These are phyloP conservation scores for Knufia petricola DNA, from an alignment of 2,329 filamentous ascomycete genomes.

Conservation along the genomic window DNA sequence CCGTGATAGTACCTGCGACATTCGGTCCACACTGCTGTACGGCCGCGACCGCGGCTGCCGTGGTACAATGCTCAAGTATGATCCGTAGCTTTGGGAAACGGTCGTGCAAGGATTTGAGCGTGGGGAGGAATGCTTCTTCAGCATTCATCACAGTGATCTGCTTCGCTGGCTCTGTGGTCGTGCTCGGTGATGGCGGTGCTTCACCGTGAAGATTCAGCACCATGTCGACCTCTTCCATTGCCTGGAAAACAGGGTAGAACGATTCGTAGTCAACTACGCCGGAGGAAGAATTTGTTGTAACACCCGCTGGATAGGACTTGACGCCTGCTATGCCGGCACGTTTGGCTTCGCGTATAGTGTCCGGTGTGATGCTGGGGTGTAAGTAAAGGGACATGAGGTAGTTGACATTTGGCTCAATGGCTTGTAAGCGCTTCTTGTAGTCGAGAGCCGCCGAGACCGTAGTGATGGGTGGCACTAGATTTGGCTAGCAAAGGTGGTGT, in stretches of 20 bases:
- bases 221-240: constrained; percentile 75
- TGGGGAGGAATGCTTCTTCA: constrained; percentile 71
- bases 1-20: constrained; percentile 73
- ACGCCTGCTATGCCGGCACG: constrained; percentile 59
- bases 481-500: constrained; percentile 42
- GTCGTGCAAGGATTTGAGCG: constrained; percentile 60
- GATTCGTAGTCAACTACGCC: constrained; percentile 37
- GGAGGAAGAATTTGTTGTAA: constrained; percentile 49
- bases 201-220: constrained; percentile 94
- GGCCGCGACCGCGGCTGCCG: constrained; percentile 66
- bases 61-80: constrained; percentile 69
- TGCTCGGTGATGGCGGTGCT: constrained; percentile 39
- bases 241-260: constrained; percentile 59
- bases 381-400: constrained; percentile 68
- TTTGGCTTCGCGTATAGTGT: constrained; percentile 63
- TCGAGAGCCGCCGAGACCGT: constrained; percentile 54
- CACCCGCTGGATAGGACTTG: constrained; percentile 34
- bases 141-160: constrained; percentile 54
- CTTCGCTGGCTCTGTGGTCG: constrained; percentile 7
- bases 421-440: constrained; percentile 53
- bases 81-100: constrained; percentile 62
- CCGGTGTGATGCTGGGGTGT: constrained; percentile 55
- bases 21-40: constrained; percentile 67
- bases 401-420: constrained; percentile 52
- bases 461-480: constrained; percentile 55